Base-by-base conservation (phyloP, 164 flowering plant genomes). In the Aristolochia contorta region DNA sequence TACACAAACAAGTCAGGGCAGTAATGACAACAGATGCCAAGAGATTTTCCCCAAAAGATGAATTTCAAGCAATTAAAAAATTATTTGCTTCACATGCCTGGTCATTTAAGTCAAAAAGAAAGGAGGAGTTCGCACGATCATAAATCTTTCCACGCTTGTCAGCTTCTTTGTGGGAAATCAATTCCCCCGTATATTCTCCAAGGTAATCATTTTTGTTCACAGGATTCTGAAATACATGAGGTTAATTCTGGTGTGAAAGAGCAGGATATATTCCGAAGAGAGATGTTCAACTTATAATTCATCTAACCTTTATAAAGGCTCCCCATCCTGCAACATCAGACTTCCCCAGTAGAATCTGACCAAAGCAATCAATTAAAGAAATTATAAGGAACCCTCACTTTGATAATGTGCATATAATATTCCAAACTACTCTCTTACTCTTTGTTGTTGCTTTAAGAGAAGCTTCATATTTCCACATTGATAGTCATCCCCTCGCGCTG, bases 251-350 rank as follows among this genome's bases (percentile, higher is more conserved):
- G 43, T 37, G 43, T 6, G 12, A 4, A 37, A 37, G 43, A 37
- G 9, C 43, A 37, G 3, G 20, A 18, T 20, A 49, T 49, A 18
- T 19, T 49, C 14, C 8, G 6, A 49, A 49, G 19, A 49, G 22
- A 49, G 53, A 14, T 5, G 12, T 16, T 56, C 4, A 7, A 37
- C 16, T n/a, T 6, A 27, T 15, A 9, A 30, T 2, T n/a, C 20
- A 49, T 4, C 22, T n/a, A 33, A 94, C 99, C 96, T 91, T 91
- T 33, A 91, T 45, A 67, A 91, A 94, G 59, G 99, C 99, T 63
- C 99, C 99, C 99, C 99, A 94, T 71, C 99, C 99, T 58, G 97
- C 89, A 78, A 91, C 87, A 72, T 89, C 84, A 59, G 99, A 94
- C 70, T 80, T 89, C 16, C 80, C 87, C 75, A 94, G 65, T 49